Base-by-base conservation (phyloP, 352 stramenopile species). In the Blastocystis sp. region DNA sequence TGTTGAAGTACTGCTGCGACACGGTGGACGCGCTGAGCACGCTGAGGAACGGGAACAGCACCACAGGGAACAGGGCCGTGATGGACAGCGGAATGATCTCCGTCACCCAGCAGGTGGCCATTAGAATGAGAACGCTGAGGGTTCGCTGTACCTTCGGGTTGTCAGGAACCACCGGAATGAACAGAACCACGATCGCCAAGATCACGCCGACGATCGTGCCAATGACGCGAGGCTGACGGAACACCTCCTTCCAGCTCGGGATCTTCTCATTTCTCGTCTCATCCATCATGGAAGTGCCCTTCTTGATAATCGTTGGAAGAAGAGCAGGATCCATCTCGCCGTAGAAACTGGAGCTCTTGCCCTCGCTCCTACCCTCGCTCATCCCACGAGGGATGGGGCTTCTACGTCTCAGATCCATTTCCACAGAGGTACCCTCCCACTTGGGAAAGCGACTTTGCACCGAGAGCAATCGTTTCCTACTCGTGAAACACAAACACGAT, bases 51-150 rank as follows among this genome's bases (percentile, higher is more conserved):
- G 74, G 74, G 53, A 62, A 78, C 28, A 84, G 40, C 4, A 84
- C 41, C 19, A 84, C 74, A 23, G 74, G 74, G 74, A 84, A 84
- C 21, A 84, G 38, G 7, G 74, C 74, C 34, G 74, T 84, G 10
- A 84, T 45, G 1, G 74, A 67, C 10, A 84, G 43, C 4, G 74
- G 74, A 84, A 84, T 38, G 2, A 84, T 74, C 64, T 84, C 74
- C 3, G 74, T 84, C 21, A 84, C 52, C 74, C 74, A 84, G 38
- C 59, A 84, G 17, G 62, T 84, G 34, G 74, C 74, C 74, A 84
- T 84, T 0, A 84, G 56, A 21, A 84, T 9, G 2, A 84, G 41
- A 19, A 84, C 53, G 19, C 59, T 45, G 5, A 71, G 28, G 4
- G 59, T 71, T 71, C 61, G 62, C 2, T 19, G 45, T 52, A 84